Conservation (phyloP, 2,329 filamentous ascomycete genomes). For the Zasmidium angulare region DNA sequence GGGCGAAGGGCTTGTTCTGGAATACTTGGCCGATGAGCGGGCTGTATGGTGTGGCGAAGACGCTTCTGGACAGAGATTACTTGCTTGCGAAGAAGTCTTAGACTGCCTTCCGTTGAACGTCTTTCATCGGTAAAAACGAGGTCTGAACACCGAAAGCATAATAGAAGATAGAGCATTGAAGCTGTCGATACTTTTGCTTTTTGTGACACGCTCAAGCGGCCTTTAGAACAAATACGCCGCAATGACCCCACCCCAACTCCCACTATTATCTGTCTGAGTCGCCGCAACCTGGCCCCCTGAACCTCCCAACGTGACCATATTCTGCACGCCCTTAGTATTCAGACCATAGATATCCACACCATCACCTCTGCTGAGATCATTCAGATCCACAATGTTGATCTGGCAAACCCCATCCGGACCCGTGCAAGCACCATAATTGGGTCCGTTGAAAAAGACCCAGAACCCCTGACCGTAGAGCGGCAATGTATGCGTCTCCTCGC, state of each 20-base stretch:
- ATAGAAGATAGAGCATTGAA: constrained; percentile 14
- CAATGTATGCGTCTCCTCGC: constrained; percentile 34
- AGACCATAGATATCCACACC: constrained; percentile 24
- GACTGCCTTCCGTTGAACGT: neutral
- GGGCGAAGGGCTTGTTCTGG: constrained; percentile 18
- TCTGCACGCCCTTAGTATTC: constrained; percentile 26
- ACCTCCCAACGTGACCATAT: constrained; percentile 23
- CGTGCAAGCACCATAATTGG: constrained; percentile 16
- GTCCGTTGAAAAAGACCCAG: constrained; percentile 43
- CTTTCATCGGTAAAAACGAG: too few species aligned
- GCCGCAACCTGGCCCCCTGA: constrained; percentile 17
- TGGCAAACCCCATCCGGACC: constrained; percentile 40
- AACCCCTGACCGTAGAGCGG: constrained; percentile 41
- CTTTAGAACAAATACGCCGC: constrained; percentile 18
- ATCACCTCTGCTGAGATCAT: constrained; percentile 8
- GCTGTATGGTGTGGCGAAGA: constrained; percentile 22
- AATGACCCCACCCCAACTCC: constrained; percentile 28
- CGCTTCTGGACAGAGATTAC: constrained; percentile 20
- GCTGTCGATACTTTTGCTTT: neutral
- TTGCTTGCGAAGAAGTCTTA: constrained; percentile 16
- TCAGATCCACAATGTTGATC: constrained; percentile 32
- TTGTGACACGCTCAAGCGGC: too few species aligned
- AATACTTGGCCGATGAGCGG: constrained; percentile 21
- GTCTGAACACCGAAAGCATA: constrained; percentile 15
- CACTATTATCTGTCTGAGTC: constrained; percentile 18